Percentiles rank a stretch among this genome's conserved stretches.
Conservation (phyloP, 2,329 filamentous ascomycete species). For the Fusarium chuoi region DNA sequence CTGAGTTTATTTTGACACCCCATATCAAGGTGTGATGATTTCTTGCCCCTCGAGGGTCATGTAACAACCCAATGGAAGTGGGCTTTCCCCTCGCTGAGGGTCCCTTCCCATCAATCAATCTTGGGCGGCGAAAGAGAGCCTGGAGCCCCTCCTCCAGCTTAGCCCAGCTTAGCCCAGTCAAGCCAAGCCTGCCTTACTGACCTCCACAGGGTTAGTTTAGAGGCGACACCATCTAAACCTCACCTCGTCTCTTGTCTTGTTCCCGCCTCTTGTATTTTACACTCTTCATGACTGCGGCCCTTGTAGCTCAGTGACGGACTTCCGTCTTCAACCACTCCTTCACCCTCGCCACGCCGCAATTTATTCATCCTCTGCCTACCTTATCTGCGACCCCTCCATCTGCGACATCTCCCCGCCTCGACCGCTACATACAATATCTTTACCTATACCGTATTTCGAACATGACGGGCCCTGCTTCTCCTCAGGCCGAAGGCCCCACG, state of each 20-base stretch:
- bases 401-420: conserved; percentile 25
- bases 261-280: conserved; percentile 13
- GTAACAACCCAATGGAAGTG: conserved; percentile 25
- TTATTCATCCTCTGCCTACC: not conserved
- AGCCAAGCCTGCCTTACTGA: conserved; percentile 35
- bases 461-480: conserved; percentile 69
- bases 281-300: conserved; percentile 42
- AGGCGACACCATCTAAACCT: conserved; percentile 39
- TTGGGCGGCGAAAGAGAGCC: conserved; percentile 23
- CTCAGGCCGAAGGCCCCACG: conserved; percentile 68
- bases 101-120: conserved; percentile 14
- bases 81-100: conserved; percentile 12
- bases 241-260: conserved; percentile 22
- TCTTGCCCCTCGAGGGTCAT: too few relatives aligned
- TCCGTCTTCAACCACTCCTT: conserved; percentile 34
- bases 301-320: conserved; percentile 42
- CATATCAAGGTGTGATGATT: too few relatives aligned
- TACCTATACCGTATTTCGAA: conserved; percentile 9
- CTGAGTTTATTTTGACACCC: too few relatives aligned
- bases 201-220: conserved; percentile 34
- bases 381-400: conserved; percentile 14
- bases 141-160: conserved; percentile 29
- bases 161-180: conserved; percentile 29
- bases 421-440: conserved; percentile 18
- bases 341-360: conserved; percentile 17